Percentiles rank a stretch among this genome's conserved stretches.
These are phyloP conservation scores for Mycena sp. DNA, from an alignment of 1,284 basidiomycete species.

Conservation along the genomic window DNA sequence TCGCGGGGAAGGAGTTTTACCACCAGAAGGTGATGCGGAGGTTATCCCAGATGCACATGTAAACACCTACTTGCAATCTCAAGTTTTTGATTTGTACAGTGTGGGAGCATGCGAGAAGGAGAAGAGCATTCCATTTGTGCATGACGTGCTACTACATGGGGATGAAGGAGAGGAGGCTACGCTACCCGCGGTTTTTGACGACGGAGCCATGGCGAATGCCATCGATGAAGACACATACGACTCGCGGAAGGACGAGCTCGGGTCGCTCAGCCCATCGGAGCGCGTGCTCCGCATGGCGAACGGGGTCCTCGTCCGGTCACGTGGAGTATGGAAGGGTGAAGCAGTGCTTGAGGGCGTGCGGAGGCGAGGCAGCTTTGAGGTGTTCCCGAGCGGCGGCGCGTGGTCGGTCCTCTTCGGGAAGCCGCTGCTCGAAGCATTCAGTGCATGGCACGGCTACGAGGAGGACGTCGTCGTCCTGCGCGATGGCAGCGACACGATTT, in stretches of 20 bases:
- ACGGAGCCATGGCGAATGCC: not conserved
- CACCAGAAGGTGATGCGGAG: not conserved
- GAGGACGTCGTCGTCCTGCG: no score
- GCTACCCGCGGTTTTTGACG: conserved; percentile 5
- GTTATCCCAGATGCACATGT: conserved; percentile 17
- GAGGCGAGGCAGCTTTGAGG: no score
- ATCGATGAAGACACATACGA: not conserved
- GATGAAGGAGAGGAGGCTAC: not conserved
- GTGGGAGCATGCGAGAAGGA: not conserved
- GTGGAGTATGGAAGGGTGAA: no score
- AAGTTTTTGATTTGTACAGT: conserved; percentile 16
- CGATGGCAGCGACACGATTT: not conserved
- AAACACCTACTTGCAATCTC: not conserved
- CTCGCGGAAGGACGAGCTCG: no score
- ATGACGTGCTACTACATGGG: not conserved
- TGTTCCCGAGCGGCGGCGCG: no score
- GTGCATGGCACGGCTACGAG: no score
- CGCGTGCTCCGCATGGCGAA: no score
- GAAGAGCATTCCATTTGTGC: conserved; percentile 1
- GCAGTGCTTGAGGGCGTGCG: no score
- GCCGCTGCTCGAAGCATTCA: no score
- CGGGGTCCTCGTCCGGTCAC: no score
- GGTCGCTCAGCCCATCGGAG: no score
- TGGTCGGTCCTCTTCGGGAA: no score
- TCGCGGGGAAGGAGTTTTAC: conserved; percentile 8